A percentile compares a stretch with the other conserved stretches of the same genome.
phyloP scores from a whole-genome alignment of 2,329 filamentous ascomycete species.

The Xylaria sp. region DNA sequence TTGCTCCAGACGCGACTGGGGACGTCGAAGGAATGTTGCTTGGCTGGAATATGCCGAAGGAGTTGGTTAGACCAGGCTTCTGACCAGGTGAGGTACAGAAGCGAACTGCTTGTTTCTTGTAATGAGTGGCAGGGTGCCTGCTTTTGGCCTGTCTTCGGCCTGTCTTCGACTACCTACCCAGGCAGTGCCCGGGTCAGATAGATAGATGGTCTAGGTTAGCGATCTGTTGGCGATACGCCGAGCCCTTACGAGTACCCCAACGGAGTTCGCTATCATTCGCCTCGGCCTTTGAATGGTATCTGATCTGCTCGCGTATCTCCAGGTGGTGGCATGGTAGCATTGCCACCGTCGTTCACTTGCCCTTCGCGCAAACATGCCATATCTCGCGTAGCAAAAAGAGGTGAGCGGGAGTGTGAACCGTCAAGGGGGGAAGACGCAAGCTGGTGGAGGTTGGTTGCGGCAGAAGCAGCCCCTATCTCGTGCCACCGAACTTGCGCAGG shows the following conservation, averaged over 20 bases:
- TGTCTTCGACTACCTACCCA: too few species aligned
- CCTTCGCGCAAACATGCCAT: neutral
- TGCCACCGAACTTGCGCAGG: constrained; percentile 7
- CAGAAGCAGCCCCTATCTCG: constrained; percentile 22
- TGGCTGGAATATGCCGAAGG: neutral
- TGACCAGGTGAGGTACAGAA: constrained; percentile 2
- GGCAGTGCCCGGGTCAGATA: too few species aligned
- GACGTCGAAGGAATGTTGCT: neutral
- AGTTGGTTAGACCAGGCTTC: neutral
- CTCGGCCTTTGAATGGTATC: neutral
- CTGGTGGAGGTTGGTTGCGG: constrained; percentile 11
- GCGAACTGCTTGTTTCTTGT: neutral
- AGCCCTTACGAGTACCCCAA: neutral
- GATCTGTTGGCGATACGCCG: constrained; percentile 17
- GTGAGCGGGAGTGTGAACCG: constrained; percentile 8
- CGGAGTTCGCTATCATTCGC: neutral
- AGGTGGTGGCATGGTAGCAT: neutral
- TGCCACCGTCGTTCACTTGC: neutral
- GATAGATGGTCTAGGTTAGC: neutral
- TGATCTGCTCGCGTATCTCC: constrained; percentile 18
- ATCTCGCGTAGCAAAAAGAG: constrained; percentile 11
- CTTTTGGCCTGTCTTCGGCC: neutral
- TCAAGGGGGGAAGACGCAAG: constrained; percentile 17
- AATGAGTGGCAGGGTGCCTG: neutral
- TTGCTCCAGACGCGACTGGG: neutral